These are phyloP conservation scores for Aquilaria agallochum DNA, from an alignment of 441 rosid species.

Conservation along the genomic window DNA sequence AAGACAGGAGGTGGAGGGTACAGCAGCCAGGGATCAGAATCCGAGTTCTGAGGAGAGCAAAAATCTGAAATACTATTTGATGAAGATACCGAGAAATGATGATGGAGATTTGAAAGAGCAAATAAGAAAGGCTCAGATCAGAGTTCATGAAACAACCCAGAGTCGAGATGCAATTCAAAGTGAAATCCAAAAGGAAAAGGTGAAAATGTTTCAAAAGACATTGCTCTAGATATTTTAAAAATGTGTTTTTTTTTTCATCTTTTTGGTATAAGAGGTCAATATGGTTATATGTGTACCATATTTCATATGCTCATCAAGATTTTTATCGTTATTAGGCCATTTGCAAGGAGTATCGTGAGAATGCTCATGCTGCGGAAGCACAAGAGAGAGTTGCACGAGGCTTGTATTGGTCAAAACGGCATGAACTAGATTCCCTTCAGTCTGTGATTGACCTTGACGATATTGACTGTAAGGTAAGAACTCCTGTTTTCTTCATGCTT, in stretches of 20 bases:
- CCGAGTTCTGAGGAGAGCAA: constrained; percentile 38
- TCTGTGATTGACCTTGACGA: constrained; percentile 52
- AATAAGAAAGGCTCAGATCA: constrained; percentile 45
- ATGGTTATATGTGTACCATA: too few relatives aligned
- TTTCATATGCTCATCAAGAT: constrained; percentile 1
- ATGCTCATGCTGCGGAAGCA: constrained; percentile 37
- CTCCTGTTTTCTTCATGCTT: neutral
- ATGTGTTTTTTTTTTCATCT: constrained; percentile 12
- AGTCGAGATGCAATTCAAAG: constrained; percentile 57
- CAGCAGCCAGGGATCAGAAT: constrained; percentile 34
- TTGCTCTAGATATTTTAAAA: neutral
- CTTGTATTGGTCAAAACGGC: constrained; percentile 51
- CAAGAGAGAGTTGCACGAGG: constrained; percentile 66
- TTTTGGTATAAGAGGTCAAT: too few relatives aligned
- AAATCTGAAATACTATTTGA: constrained; percentile 46
- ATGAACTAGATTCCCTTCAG: constrained; percentile 65
- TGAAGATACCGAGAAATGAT: constrained; percentile 68
- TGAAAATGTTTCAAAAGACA: constrained; percentile 23
- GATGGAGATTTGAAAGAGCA: constrained; percentile 48
- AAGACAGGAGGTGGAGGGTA: constrained; percentile 13
- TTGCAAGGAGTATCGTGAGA: constrained; percentile 37
- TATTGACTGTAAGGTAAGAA: constrained; percentile 56
- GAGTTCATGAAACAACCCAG: constrained; percentile 58
- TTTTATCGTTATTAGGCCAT: constrained; percentile 37
- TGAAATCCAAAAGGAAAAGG: constrained; percentile 52